A percentile compares a stretch with the other conserved stretches of the same genome.
Evolutionary conservation across 1,284 basidiomycete genomes (phyloP).

Genomic region (Caloboletus firmus): DNA sequence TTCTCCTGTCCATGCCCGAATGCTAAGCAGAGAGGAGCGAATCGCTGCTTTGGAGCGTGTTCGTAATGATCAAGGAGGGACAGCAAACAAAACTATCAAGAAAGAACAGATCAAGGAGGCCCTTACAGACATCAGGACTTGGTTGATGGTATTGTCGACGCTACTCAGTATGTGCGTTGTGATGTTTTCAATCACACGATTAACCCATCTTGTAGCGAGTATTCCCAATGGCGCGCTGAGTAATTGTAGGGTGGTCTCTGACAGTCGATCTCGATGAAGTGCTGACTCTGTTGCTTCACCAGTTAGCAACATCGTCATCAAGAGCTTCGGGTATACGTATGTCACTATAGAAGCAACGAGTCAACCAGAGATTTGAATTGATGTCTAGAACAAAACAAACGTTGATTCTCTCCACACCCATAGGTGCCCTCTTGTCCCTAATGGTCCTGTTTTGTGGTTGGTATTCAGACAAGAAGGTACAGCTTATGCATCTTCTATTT

Average conservation of each 20-base stretch:
- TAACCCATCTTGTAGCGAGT: constrained; percentile 43
- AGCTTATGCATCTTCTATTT: background rate
- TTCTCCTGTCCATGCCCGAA: constrained; percentile 59
- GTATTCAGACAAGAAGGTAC: constrained; percentile 63
- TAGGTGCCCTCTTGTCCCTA: constrained; percentile 50
- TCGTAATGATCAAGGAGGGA: constrained; percentile 66
- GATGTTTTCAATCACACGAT: background rate
- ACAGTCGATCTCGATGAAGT: background rate
- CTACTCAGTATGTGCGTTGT: constrained; percentile 48
- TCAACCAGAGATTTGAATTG: background rate
- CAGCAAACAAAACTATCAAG: constrained; percentile 61
- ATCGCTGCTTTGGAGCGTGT: constrained; percentile 66
- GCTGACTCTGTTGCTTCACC: background rate
- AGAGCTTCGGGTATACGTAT: constrained; percentile 66
- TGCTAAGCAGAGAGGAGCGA: constrained; percentile 59
- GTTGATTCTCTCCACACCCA: constrained; percentile 60
- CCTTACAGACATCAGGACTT: constrained; percentile 58
- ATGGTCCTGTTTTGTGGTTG: constrained; percentile 58
- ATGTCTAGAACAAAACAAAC: constrained; percentile 55
- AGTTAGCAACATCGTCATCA: constrained; percentile 66
- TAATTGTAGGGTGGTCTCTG: constrained; percentile 48
- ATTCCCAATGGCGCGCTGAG: constrained; percentile 66
- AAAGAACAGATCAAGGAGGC: constrained; percentile 60
- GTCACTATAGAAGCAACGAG: constrained; percentile 18
- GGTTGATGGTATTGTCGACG: constrained; percentile 60